Evolutionary conservation across 208 protist species (phyloP).

Genomic region (Blechomonas ayalai): DNA sequence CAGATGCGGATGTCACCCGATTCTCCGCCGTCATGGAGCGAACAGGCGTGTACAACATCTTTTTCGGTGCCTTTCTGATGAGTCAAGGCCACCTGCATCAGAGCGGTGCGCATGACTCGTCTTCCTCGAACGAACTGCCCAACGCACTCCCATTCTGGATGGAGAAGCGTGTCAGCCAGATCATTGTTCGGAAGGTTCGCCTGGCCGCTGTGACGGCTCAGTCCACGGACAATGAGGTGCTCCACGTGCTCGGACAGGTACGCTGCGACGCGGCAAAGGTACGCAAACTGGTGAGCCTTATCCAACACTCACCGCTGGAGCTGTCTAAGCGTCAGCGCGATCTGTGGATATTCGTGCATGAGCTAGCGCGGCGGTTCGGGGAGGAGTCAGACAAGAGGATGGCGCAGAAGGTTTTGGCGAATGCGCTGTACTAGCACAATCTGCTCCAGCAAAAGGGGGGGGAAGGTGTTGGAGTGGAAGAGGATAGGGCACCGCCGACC

Average conservation of each 20-base stretch:
- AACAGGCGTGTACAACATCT: slow-evolving; percentile 51
- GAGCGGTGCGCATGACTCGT: background rate
- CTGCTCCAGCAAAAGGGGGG: background rate
- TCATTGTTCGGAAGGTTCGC: slow-evolving; percentile 18
- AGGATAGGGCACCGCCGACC: too few relatives aligned
- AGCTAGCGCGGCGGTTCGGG: slow-evolving; percentile 41
- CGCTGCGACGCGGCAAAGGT: slow-evolving; percentile 50
- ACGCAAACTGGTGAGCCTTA: slow-evolving; percentile 16
- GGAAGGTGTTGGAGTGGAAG: background rate
- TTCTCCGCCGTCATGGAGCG: slow-evolving; percentile 20
- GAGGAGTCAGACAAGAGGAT: slow-evolving; percentile 16
- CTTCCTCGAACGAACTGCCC: slow-evolving; percentile 1
- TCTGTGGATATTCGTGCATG: slow-evolving; percentile 32
- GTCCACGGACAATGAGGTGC: slow-evolving; percentile 32
- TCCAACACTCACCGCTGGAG: slow-evolving; percentile 25
- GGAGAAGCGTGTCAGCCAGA: slow-evolving; percentile 20
- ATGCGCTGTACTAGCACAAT: slow-evolving; percentile 23
- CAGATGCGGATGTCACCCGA: slow-evolving; percentile 15
- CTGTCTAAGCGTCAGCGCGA: slow-evolving; percentile 20
- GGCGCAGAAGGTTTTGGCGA: slow-evolving; percentile 9
- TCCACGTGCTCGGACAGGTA: slow-evolving; percentile 47
- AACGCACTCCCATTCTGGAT: slow-evolving; percentile 24
- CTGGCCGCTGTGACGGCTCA: slow-evolving; percentile 7
- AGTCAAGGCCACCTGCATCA: slow-evolving; percentile 22
- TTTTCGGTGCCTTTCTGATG: slow-evolving; percentile 36